Conservation (phyloP, 768 basidiomycete species). For the Mycena amicta region DNA sequence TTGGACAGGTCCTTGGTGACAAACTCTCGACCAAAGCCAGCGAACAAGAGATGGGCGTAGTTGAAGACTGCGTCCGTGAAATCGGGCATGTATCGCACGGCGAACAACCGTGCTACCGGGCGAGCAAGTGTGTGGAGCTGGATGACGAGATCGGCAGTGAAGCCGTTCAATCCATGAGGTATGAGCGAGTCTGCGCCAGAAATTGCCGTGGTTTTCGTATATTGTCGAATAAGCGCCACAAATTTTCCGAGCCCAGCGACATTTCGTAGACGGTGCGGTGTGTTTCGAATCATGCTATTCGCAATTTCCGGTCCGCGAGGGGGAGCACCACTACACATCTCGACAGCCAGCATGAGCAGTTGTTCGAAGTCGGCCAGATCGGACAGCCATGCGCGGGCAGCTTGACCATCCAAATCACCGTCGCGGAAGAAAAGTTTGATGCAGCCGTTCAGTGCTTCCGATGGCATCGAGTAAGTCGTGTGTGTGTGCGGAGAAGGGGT, state of each 20-base stretch:
- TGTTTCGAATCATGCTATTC: constrained; percentile 29
- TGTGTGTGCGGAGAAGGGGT: constrained; percentile 5
- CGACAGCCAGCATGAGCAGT: constrained; percentile 20
- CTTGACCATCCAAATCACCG: neutral
- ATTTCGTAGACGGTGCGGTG: constrained; percentile 13
- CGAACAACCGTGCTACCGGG: neutral
- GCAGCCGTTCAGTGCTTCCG: too few relatives aligned
- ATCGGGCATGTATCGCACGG: neutral
- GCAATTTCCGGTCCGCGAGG: constrained; percentile 11
- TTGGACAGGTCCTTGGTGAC: neutral
- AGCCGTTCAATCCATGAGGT: neutral
- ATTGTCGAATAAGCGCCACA: neutral
- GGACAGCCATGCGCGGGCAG: constrained; percentile 15
- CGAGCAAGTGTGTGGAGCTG: neutral
- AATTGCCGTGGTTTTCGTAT: neutral
- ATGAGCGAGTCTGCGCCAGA: neutral
- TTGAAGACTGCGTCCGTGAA: neutral
- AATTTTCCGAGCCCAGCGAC: neutral
- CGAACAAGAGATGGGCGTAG: neutral
- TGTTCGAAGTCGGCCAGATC: neutral
- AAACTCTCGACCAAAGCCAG: neutral
- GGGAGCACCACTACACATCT: constrained; percentile 21
- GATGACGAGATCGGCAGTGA: neutral
- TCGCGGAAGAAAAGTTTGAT: constrained; percentile 4
- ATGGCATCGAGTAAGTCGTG: neutral